Evolutionary conservation across 2,329 filamentous ascomycete genomes (phyloP), one percentile per base, ranked within the genome.

Genomic region (Colletotrichum eremochloae): DNA sequence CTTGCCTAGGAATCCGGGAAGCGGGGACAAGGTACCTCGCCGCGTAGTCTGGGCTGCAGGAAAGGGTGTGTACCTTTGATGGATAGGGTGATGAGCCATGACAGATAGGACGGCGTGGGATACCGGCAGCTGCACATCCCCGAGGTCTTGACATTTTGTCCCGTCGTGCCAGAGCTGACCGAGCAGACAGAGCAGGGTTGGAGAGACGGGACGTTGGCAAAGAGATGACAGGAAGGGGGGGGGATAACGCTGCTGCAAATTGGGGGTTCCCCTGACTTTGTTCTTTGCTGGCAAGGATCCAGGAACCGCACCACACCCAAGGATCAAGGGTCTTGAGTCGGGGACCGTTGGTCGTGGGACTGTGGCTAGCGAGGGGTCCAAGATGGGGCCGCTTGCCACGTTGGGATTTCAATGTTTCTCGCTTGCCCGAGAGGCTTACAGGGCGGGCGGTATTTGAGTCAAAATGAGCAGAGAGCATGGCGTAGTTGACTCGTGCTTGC

Each of bases 371-470:
- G 60, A 60, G 69, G 64, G 55, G 69, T 61, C 68, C 69, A 18
- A 40, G 33, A 69, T 65, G 69, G 66, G 57, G 69, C 69, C n/a
- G 58, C n/a, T 60, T 69, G 63, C 69, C 69, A 18, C n/a, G 33
- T 69, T 69, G 46, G 66, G 69, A 72, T 60, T 64, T 40, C 65
- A 69, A 64, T 72, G 69, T 72, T 69, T 69, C 69, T 72, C 69
- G 69, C 53, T 69, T 64, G 69, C 29, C n/a, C 33, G n/a, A 53
- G 60, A n/a, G 44, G 60, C 33, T 50, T 53, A 61, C 58, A 64
- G 56, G 58, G 66, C 60, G 65, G 60, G 69, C 60, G 65, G 60
- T 46, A 55, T 55, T 48, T 64, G 29, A 56, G 46, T 40, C 66
- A 48, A 69, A 46, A 60, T 61, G 60, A 69, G 40, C 15, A 58